Conservation (phyloP, 192 early-diverging fungal genomes). For the Backusella parvicylindrica region DNA sequence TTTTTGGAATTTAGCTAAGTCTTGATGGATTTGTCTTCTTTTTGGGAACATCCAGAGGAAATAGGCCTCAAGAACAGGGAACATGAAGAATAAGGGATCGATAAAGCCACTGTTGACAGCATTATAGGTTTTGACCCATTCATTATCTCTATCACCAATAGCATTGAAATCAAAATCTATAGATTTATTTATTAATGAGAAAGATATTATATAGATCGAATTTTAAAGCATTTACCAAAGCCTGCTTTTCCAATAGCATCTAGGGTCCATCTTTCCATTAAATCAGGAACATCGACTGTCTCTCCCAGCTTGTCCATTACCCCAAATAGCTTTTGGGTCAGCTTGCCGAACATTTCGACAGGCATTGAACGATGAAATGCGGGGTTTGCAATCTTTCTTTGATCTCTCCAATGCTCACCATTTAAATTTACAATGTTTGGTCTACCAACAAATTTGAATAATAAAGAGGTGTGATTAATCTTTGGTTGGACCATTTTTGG, state of each 20-base stretch:
- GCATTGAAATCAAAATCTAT: background rate
- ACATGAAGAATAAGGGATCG: background rate
- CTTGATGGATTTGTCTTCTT: background rate
- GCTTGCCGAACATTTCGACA: slow-evolving; percentile 15
- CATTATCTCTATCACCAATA: background rate
- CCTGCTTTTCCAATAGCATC: background rate
- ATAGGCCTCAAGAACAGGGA: background rate
- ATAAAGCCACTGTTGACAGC: background rate
- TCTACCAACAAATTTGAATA: background rate
- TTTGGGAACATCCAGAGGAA: background rate
- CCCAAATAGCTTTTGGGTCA: slow-evolving; percentile 17
- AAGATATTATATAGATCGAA: background rate
- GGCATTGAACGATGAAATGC: slow-evolving; percentile 32
- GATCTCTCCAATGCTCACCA: background rate
- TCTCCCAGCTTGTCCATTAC: background rate
- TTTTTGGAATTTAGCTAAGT: background rate
- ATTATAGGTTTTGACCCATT: background rate
- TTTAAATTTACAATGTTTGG: background rate
- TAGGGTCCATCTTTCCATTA: background rate
- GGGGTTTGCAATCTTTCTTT: slow-evolving; percentile 21
- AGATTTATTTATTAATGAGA: background rate
- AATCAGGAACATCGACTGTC: background rate
- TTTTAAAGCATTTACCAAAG: background rate
- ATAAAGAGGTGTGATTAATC: background rate
- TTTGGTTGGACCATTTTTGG: background rate